These are phyloP conservation scores for Ramichloridium luteum DNA, from an alignment of 2,329 filamentous ascomycete genomes.

Conservation along the genomic window DNA sequence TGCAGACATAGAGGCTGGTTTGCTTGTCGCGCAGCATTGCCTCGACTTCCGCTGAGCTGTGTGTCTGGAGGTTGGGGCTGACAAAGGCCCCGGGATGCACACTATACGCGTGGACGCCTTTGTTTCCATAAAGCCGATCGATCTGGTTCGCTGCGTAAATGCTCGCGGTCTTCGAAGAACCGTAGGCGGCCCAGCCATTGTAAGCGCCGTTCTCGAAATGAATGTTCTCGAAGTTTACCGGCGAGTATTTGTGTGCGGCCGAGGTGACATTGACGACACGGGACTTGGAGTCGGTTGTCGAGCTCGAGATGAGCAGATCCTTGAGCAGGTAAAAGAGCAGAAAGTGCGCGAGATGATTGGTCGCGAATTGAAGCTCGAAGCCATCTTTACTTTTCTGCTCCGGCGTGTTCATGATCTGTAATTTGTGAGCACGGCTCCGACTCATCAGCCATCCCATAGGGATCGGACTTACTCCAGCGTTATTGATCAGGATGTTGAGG, in stretches of 20 bases:
- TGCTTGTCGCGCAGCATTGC: constrained; percentile 1
- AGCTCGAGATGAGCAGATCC: constrained; percentile 25
- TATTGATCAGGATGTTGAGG: constrained; percentile 11
- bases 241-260: constrained; percentile 28
- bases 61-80: constrained; percentile 1
- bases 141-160: constrained; percentile 41
- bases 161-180: constrained; percentile 40
- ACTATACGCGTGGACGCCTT: constrained; percentile 34
- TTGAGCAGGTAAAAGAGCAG: constrained; percentile 42
- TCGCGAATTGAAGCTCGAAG: constrained; percentile 40
- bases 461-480: no score
- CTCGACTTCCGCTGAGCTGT: constrained; percentile 2
- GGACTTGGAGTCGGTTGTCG: constrained; percentile 23
- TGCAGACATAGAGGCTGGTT: constrained; percentile 7
- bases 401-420: no score
- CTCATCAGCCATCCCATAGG: no score
- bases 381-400: constrained; percentile 18
- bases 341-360: constrained; percentile 44
- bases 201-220: constrained; percentile 22
- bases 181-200: constrained; percentile 28
- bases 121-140: constrained; percentile 35
- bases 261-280: constrained; percentile 35
- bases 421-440: constrained; percentile 31
- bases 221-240: constrained; percentile 20
- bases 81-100: constrained; percentile 28